Evolutionary conservation across 2,329 filamentous ascomycete species (phyloP).

Genomic region (Penicillium hordei): DNA sequence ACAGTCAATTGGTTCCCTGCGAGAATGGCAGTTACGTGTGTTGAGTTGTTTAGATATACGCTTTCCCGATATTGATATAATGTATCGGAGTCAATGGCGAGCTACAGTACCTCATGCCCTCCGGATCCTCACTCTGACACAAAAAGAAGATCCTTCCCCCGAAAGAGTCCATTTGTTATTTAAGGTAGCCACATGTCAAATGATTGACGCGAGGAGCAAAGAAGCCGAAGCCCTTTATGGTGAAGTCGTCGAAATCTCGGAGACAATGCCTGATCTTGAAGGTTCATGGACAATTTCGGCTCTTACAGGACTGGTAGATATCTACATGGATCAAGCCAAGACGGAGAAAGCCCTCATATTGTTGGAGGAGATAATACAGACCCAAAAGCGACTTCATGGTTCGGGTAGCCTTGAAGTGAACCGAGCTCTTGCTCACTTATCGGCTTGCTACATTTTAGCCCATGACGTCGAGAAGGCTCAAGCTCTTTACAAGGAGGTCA

Average conservation of each 20-base stretch:
- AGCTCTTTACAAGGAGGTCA: not conserved
- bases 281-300: not conserved
- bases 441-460: not conserved
- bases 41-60: slow-evolving; percentile 3
- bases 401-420: not conserved
- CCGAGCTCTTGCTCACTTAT: not conserved
- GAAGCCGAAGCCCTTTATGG: slow-evolving; percentile 12
- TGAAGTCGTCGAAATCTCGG: not conserved
- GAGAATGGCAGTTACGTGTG: not conserved
- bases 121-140: not conserved
- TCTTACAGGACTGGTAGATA: not conserved
- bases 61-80: slow-evolving; percentile 14
- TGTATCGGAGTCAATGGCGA: slow-evolving; percentile 18
- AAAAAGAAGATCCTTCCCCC: not conserved
- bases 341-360: not conserved
- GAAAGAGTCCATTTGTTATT: not conserved
- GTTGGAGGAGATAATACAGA: not conserved
- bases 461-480: not conserved
- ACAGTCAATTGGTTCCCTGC: not conserved
- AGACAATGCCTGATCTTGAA: not conserved
- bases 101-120: slow-evolving; percentile 22
- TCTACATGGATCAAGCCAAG: not conserved
- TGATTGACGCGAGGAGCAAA: slow-evolving; percentile 16
- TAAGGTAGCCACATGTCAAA: slow-evolving; percentile 12
- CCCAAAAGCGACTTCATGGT: not conserved